A percentile compares a stretch with the other conserved stretches of the same genome.
Evolutionary conservation across 441 rosid genomes (phyloP).

Genomic region (Gossypium schwendimanii): DNA sequence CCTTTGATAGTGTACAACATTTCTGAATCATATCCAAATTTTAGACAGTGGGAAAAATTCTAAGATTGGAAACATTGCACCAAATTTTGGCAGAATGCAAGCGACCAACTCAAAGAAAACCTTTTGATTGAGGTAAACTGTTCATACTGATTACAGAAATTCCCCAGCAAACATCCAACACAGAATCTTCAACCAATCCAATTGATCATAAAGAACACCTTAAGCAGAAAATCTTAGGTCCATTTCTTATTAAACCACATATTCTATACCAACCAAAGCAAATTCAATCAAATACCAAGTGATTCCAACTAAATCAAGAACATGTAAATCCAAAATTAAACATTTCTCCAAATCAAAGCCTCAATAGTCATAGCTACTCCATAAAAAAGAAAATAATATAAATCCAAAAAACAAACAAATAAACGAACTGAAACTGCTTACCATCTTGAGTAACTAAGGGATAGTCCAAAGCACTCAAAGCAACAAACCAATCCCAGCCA

Average conservation of each 20-base stretch:
- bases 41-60: background rate
- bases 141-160: background rate
- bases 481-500: constrained; percentile 82
- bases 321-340: background rate
- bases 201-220: background rate
- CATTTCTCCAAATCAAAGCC: background rate
- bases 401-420: background rate
- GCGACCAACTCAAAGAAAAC: background rate
- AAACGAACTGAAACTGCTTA: constrained; percentile 15
- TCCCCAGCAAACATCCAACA: background rate
- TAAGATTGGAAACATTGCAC: background rate
- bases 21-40: background rate
- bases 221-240: background rate
- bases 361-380: background rate
- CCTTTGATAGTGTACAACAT: background rate
- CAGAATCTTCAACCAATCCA: background rate
- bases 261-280: background rate
- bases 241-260: background rate
- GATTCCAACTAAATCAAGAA: background rate
- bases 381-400: background rate
- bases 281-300: background rate
- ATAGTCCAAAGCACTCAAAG: constrained; percentile 72
- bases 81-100: background rate
- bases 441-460: constrained; percentile 81
- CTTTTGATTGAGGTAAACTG: background rate